Evolutionary conservation across 2,329 filamentous ascomycete species (phyloP).

Genomic region (Penicillium frequentans): DNA sequence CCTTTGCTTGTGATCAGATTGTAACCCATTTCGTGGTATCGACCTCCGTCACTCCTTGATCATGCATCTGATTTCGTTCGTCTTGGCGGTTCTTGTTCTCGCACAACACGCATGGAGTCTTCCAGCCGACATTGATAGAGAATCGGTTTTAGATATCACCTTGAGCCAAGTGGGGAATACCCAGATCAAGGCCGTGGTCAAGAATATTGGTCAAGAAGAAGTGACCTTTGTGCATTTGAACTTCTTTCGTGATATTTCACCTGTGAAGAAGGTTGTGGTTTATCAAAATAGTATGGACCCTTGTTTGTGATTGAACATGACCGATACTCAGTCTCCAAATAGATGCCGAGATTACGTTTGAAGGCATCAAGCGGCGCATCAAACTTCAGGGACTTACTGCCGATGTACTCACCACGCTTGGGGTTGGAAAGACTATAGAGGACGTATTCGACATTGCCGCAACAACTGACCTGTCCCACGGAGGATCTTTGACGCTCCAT

Average conservation of each 20-base stretch:
- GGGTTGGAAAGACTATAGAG: constrained; percentile 28
- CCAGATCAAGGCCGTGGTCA: constrained; percentile 36
- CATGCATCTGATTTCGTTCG: constrained; percentile 24
- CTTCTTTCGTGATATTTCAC: constrained; percentile 35
- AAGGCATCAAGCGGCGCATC: constrained; percentile 32
- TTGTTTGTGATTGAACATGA: neutral
- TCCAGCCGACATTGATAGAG: constrained; percentile 15
- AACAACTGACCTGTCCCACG: constrained; percentile 43
- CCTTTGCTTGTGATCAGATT: neutral
- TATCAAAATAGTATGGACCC: constrained; percentile 29
- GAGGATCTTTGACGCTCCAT: constrained; percentile 58
- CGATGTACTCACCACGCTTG: constrained; percentile 31
- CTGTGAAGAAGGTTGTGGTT: constrained; percentile 38
- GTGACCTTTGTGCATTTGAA: constrained; percentile 38
- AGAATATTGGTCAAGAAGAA: constrained; percentile 33
- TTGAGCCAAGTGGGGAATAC: constrained; percentile 33
- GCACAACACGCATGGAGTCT: constrained; percentile 18
- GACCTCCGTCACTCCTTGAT: neutral
- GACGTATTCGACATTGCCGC: constrained; percentile 38
- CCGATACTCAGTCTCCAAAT: constrained; percentile 5
- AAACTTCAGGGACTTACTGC: constrained; percentile 28
- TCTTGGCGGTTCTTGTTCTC: constrained; percentile 23
- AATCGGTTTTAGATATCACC: constrained; percentile 30
- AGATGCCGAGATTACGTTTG: constrained; percentile 33
- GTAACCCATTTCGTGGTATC: neutral